Evolutionary conservation across 169 alveolate genomes (phyloP).

Genomic region (Cryptosporidium canis): DNA sequence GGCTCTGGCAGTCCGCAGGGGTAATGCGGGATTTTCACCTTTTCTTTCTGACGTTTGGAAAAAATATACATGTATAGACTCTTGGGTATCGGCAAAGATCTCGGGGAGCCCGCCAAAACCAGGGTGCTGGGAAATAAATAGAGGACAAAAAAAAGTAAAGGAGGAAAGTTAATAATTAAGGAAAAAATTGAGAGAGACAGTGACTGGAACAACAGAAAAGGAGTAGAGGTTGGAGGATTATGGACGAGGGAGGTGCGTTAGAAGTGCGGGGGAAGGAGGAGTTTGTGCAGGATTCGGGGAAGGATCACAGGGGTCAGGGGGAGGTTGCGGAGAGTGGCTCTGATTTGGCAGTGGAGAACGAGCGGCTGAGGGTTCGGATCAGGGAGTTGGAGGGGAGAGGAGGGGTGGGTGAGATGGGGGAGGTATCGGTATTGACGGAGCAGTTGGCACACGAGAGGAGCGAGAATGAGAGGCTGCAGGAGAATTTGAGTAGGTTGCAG

Average conservation of each 20-base stretch:
- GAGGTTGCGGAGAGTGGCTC: not conserved
- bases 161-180: not conserved
- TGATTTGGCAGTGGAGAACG: not conserved
- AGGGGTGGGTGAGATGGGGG: not conserved
- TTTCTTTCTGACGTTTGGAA: no score
- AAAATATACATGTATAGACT: no score
- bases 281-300: not conserved
- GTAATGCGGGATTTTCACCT: no score
- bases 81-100: no score
- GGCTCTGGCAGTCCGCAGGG: no score
- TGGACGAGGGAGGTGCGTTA: constrained; percentile 34
- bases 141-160: not conserved
- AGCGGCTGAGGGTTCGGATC: not conserved
- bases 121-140: not conserved
- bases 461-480: constrained; percentile 65
- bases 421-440: constrained; percentile 24
- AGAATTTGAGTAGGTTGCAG: constrained; percentile 19
- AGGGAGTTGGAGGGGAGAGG: not conserved
- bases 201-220: not conserved
- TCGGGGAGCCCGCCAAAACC: not conserved
- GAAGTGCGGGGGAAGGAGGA: not conserved
- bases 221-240: constrained; percentile 6
- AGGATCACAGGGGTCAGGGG: not conserved
- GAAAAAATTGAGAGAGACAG: not conserved
- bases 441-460: constrained; percentile 51